Base-by-base conservation (phyloP, 2,329 filamentous ascomycete genomes). In the Coleophoma eucalyptorum region DNA sequence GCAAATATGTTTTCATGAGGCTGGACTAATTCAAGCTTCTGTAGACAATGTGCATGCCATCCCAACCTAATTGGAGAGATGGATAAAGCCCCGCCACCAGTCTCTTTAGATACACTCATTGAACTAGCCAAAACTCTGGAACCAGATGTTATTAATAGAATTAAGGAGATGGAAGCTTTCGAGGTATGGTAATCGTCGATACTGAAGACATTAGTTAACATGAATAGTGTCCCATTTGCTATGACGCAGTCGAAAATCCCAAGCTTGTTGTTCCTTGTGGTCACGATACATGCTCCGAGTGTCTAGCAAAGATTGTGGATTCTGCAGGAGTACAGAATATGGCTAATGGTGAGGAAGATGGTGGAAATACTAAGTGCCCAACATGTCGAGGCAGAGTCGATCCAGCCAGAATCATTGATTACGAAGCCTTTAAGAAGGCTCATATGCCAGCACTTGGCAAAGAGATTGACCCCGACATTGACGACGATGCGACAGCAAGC, bases 261-360 rank as follows among this genome's bases (percentile, higher is more conserved):
- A 80, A 80, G 3, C 89, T 96, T 55, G 86, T 92, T 66, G 76
- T 90, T 47, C 90, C 90, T 1, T 96, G 91, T 62, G 91, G 91
- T 2, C 91, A 96, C 62, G 82, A 86, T 53, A 83, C 84, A 20
- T 96, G 91, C 67, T 72, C 78, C 1, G 86, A 91, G 55, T 96
- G 91, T 64, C 84, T 94, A 54, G 77, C 81, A 5, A 81, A 79
- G 49, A 77, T 95, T 43, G 76, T 77, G 0, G 88, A 90, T 55
- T 82, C 71, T 41, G 69, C 84, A 3, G 69, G 76, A 2, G 72
- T 75, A 49, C 73, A 72, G 15, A 75, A 73, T 53, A 70, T 87
- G 40, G 78, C 73, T 26, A 75, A 82, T 51, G 87, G 84, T 5
- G 74, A 83, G 33, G 85, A 88, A 49, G 70, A 49, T 20, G 50